A percentile compares a stretch with the other conserved stretches of the same genome.
Conservation (phyloP, 2,329 filamentous ascomycete genomes). For the Ascochyta pisi region DNA sequence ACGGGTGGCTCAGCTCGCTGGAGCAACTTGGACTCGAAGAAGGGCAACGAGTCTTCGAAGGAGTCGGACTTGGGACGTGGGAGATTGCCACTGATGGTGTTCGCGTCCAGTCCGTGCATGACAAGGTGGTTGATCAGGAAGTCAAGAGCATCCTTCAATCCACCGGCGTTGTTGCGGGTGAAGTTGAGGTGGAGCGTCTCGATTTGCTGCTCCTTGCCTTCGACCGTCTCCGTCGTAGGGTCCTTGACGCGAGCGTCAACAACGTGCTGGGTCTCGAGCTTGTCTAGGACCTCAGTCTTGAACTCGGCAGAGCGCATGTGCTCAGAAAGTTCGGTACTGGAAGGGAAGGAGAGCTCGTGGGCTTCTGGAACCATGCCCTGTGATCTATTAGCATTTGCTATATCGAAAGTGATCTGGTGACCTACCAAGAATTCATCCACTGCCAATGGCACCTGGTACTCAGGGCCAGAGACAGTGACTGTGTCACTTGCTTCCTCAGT, state of each 20-base stretch:
- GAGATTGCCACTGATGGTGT: slow-evolving; percentile 88
- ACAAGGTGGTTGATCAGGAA: slow-evolving; percentile 88
- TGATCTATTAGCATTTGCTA: slow-evolving; percentile 37
- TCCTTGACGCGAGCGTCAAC: slow-evolving; percentile 80
- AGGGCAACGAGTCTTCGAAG: slow-evolving; percentile 95
- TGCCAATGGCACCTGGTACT: slow-evolving; percentile 97
- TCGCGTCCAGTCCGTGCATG: slow-evolving; percentile 83
- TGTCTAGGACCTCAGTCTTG: slow-evolving; percentile 77
- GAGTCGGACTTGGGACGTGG: slow-evolving; percentile 98
- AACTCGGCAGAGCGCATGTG: slow-evolving; percentile 86
- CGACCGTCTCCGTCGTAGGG: slow-evolving; percentile 50
- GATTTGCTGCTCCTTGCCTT: slow-evolving; percentile 52
- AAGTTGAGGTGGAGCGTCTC: slow-evolving; percentile 65
- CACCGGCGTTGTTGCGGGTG: slow-evolving; percentile 95
- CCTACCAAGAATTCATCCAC: slow-evolving; percentile 88
- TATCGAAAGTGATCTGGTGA: neutral
- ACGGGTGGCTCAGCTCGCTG: slow-evolving; percentile 84
- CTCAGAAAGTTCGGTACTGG: slow-evolving; percentile 75
- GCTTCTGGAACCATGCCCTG: slow-evolving; percentile 96
- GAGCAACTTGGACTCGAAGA: slow-evolving; percentile 95
- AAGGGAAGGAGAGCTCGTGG: slow-evolving; percentile 86
- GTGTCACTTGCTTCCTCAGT: slow-evolving; percentile 97
- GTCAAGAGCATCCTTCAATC: slow-evolving; percentile 93
- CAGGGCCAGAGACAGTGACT: slow-evolving; percentile 92
- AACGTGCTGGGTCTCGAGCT: slow-evolving; percentile 89